Conservation (phyloP, 495 filamentous ascomycete genomes). For the Pseudomonodictys pantanalensis region DNA sequence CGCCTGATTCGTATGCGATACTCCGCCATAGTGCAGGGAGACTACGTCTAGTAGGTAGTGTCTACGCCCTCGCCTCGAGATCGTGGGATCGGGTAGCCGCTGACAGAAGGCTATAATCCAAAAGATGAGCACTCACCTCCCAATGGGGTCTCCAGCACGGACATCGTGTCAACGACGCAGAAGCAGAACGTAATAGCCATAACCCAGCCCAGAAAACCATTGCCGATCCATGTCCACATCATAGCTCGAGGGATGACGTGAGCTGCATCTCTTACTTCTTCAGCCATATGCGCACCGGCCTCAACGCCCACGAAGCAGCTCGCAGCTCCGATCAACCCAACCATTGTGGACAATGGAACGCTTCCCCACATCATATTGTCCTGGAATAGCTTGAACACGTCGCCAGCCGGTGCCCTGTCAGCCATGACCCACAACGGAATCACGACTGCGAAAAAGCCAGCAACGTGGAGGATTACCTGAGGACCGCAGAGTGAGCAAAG, state of each 20-base stretch:
- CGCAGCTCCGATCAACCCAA: neutral
- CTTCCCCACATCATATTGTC: conserved; percentile 20
- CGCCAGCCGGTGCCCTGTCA: neutral
- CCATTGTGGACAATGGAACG: conserved; percentile 11
- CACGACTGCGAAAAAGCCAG: neutral
- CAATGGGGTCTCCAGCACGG: conserved; percentile 13
- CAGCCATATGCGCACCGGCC: conserved; percentile 29
- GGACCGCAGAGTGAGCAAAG: too few species aligned
- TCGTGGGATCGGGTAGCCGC: conserved; percentile 34
- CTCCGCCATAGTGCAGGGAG: too few species aligned
- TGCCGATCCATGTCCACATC: conserved; percentile 22
- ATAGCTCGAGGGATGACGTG: conserved; percentile 32
- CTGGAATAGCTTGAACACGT: conserved; percentile 23
- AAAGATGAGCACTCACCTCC: too few species aligned
- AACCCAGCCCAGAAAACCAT: conserved; percentile 31
- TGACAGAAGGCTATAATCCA: too few species aligned
- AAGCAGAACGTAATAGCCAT: conserved; percentile 38
- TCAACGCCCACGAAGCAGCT: conserved; percentile 26
- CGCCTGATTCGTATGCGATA: too few species aligned
- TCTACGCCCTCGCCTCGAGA: too few species aligned
- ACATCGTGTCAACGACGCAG: conserved; percentile 30
- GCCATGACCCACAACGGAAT: neutral
- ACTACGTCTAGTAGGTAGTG: too few species aligned
- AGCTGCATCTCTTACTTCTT: conserved; percentile 36
- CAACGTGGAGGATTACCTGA: neutral